Base-by-base conservation (phyloP, 371 early-diverging fungal genomes). In the Umbelopsis sp. region DNA sequence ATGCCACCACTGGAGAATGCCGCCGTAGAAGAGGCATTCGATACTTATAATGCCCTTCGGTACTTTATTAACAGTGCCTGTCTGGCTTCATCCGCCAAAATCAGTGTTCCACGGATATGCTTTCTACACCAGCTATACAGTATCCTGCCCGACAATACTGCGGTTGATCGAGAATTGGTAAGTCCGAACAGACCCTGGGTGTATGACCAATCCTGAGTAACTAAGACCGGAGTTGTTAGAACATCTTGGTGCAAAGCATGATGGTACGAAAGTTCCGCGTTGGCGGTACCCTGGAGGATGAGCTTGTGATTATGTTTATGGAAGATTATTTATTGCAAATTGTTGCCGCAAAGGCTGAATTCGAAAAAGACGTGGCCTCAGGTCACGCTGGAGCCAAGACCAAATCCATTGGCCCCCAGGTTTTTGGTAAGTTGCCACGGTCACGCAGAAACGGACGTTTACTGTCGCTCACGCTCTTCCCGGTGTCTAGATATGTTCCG, bases 111-210 rank as follows among this genome's bases (percentile, higher is more conserved):
- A 3, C 32, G 57, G 12, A 57, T 57, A 37, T 57, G 57, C 9
- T 57, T 57, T 18, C 6, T 35, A 29, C 57, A 57, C 18, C 57
- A 57, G 35, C 35, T 57, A 16, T 57, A 57, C 35, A 57, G 57
- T 35, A 35, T 57, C 5, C 18, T 57, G 35, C 35, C 57, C 14
- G 57, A 57, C 18, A 57, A 57, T 35, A 57, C 57, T 18, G 57
- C 57, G 14, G 57, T 57, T 35, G 57, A 57, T 57, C 57, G 57
- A n/a, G 57, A 57, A 57, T 57, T 57, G 35, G 57, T 57, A 57
- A 57, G 57, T 12, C 6, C 57, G 3, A 22, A 22, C 22, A 22
- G 22, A 22, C 22, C 22, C 22, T 22, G 22, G 22, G 22, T 22
- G 22, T 22, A 22, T 22, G 4, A 18, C 22, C 18, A 6, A 12